A percentile compares a stretch with the other conserved stretches of the same genome.
Evolutionary conservation across 1,139 yeast species (phyloP).

Genomic region (Kurtzmaniella quercitrusa): DNA sequence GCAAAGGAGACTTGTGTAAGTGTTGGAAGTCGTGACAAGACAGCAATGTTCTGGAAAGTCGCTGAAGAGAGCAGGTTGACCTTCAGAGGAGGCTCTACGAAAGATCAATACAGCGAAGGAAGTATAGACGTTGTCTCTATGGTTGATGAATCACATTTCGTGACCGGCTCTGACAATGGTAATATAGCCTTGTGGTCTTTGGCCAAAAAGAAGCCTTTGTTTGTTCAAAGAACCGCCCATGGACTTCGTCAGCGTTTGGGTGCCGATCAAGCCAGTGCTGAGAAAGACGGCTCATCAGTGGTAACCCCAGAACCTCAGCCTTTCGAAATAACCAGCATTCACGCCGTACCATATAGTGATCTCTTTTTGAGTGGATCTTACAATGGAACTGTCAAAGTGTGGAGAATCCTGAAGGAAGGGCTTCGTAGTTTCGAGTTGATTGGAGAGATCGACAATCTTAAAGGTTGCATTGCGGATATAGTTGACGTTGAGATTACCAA

Average conservation of each 20-base stretch:
- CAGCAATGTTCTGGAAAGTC: constrained; percentile 95
- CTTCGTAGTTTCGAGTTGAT: constrained; percentile 55
- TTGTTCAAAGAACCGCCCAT: constrained; percentile 66
- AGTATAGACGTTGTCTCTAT: constrained; percentile 86
- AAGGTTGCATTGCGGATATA: constrained; percentile 71
- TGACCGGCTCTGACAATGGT: constrained; percentile 95
- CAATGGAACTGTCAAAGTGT: constrained; percentile 70
- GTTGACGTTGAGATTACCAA: constrained; percentile 58
- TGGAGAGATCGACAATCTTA: constrained; percentile 54
- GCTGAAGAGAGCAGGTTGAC: constrained; percentile 92
- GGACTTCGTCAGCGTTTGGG: constrained; percentile 59
- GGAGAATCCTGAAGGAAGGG: constrained; percentile 65
- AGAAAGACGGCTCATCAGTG: constrained; percentile 36
- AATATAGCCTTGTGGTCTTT: constrained; percentile 83
- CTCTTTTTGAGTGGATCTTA: constrained; percentile 85
- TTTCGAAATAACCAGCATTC: constrained; percentile 77
- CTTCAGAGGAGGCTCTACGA: constrained; percentile 82
- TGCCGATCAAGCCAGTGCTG: constrained; percentile 65
- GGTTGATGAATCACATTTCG: constrained; percentile 89
- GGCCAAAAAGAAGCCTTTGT: constrained; percentile 84
- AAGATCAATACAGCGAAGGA: constrained; percentile 66
- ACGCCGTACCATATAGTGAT: constrained; percentile 88
- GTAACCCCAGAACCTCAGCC: constrained; percentile 74
- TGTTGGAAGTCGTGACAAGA: constrained; percentile 91
- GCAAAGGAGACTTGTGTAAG: constrained; percentile 89